phyloP scores from a whole-genome alignment of 2,329 filamentous ascomycete genomes.

The Fulvia fulva region DNA sequence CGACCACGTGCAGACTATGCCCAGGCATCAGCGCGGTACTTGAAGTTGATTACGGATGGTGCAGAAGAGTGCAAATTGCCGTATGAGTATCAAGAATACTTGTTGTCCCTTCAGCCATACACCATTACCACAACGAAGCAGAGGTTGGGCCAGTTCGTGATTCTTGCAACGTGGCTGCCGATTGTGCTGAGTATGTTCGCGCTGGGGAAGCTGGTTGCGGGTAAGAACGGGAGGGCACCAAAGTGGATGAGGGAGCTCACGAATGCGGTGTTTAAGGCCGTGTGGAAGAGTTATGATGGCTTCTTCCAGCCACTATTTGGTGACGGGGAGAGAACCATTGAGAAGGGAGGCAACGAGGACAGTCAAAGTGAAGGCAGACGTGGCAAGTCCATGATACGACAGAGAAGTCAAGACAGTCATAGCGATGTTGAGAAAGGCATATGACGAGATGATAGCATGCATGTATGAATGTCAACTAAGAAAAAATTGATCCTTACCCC shows the following conservation, averaged over 20 bases:
- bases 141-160: constrained; percentile 58
- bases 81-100: constrained; percentile 68
- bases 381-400: background rate
- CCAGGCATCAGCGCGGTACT: constrained; percentile 78
- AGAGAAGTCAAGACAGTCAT: constrained; percentile 2
- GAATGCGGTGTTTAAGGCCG: constrained; percentile 50
- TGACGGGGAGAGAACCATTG: constrained; percentile 70
- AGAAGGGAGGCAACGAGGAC: constrained; percentile 18
- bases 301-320: constrained; percentile 68
- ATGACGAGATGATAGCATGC: background rate
- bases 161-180: constrained; percentile 59
- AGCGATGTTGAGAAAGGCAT: constrained; percentile 5
- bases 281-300: constrained; percentile 64
- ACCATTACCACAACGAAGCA: constrained; percentile 65
- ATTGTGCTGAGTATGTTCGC: constrained; percentile 53
- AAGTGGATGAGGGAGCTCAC: constrained; percentile 58
- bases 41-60: constrained; percentile 74
- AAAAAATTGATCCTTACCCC: background rate
- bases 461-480: background rate
- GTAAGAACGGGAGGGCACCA: constrained; percentile 65
- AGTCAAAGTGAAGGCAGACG: background rate
- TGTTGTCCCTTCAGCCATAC: constrained; percentile 67
- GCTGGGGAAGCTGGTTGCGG: constrained; percentile 51
- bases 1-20: constrained; percentile 69
- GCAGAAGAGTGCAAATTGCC: constrained; percentile 79